Conservation (phyloP, 2,329 filamentous ascomycete species). For the Pyrenophora seminiperda region DNA sequence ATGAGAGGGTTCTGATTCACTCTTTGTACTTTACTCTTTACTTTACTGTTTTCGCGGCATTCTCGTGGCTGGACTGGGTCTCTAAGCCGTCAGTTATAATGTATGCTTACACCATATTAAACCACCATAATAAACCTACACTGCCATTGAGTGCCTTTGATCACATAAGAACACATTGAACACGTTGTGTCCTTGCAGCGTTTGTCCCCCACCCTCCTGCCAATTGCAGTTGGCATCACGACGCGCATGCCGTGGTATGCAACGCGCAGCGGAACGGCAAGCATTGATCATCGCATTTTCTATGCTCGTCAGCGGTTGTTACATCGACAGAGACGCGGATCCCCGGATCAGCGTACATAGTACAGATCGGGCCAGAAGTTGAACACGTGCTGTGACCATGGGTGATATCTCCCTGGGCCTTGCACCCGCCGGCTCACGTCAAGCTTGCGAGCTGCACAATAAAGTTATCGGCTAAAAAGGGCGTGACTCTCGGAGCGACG, state of each 20-base stretch:
- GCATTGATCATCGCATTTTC: conserved; percentile 25
- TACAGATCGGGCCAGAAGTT: conserved; percentile 2
- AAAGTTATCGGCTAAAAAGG: conserved; percentile 14
- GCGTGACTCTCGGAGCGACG: conserved; percentile 7
- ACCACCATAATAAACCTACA: conserved; percentile 1
- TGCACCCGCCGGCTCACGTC: neutral
- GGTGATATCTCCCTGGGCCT: neutral
- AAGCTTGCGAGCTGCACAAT: neutral
- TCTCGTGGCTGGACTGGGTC: neutral
- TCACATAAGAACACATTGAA: conserved; percentile 1
- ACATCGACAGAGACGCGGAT: conserved; percentile 18
- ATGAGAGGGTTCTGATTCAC: neutral
- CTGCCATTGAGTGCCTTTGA: conserved; percentile 2
- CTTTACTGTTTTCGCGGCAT: neutral
- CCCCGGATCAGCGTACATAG: neutral
- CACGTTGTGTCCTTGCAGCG: conserved; percentile 9
- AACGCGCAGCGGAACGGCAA: conserved; percentile 19
- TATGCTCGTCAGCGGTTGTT: conserved; percentile 14
- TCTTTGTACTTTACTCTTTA: neutral
- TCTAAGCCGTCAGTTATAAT: neutral
- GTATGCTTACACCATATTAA: conserved; percentile 1
- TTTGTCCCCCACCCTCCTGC: conserved; percentile 4
- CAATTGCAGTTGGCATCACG: conserved; percentile 5
- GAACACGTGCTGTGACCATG: neutral
- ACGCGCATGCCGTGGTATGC: conserved; percentile 15